A percentile compares a stretch with the other conserved stretches of the same genome.
These are phyloP conservation scores for Colletotrichum musicola DNA, from an alignment of 2,329 filamentous ascomycete species.

Conservation along the genomic window DNA sequence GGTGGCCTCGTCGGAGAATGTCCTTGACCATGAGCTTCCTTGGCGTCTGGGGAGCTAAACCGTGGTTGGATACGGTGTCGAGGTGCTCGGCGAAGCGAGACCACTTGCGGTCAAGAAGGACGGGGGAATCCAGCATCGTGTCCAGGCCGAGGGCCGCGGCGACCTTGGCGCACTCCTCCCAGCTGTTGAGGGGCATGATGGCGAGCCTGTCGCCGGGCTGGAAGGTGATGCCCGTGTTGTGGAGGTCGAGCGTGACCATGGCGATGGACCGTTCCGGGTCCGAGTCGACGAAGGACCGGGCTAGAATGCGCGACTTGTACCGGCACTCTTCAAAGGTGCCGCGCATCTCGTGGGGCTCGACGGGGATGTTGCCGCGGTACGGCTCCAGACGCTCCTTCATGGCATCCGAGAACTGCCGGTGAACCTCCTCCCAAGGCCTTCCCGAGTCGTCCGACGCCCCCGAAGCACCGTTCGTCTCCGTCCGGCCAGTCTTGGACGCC, in stretches of 20 bases:
- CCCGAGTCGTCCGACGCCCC: constrained; percentile 56
- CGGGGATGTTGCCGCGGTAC: constrained; percentile 58
- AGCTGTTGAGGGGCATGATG: constrained; percentile 67
- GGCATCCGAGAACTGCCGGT: constrained; percentile 63
- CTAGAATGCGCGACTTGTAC: constrained; percentile 60
- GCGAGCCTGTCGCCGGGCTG: constrained; percentile 65
- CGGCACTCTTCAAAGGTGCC: constrained; percentile 68
- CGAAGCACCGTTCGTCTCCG: constrained; percentile 65
- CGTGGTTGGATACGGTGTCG: constrained; percentile 50
- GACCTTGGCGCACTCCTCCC: constrained; percentile 67
- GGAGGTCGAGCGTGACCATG: constrained; percentile 64
- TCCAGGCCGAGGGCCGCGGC: constrained; percentile 64
- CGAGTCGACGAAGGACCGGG: constrained; percentile 59
- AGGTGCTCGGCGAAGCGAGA: constrained; percentile 61
- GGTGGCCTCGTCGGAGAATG: constrained; percentile 63
- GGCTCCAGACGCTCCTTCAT: constrained; percentile 67
- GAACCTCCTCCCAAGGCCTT: constrained; percentile 64
- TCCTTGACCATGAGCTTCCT: constrained; percentile 58
- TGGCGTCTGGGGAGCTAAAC: constrained; percentile 40
- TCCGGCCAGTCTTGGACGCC: constrained; percentile 65
- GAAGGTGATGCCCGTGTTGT: constrained; percentile 66
- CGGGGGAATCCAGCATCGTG: constrained; percentile 56
- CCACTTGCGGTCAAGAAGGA: constrained; percentile 57
- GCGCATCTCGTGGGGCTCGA: constrained; percentile 66
- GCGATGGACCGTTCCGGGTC: constrained; percentile 61